Evolutionary conservation across 2,329 filamentous ascomycete species (phyloP), one percentile per base, ranked within the genome.

Genomic region (Zymoseptoria crescenta): DNA sequence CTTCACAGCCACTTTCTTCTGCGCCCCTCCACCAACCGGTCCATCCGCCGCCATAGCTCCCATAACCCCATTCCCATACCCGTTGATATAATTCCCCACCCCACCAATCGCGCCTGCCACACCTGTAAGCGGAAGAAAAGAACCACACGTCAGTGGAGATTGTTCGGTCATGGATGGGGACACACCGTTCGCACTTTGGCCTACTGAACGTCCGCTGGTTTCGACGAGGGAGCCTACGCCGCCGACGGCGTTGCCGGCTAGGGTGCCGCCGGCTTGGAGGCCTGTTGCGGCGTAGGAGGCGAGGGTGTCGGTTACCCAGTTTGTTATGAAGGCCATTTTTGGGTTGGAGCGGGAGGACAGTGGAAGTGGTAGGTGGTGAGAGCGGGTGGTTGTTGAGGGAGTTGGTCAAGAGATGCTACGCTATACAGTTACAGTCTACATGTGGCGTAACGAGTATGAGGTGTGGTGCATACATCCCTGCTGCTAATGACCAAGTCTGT

Each of bases 221-320:
- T 73, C 71, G 27, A 74, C 69, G 55, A 72, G 49, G 27, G 59
- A 65, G 16, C 72, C 72, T 13, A 70, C 69, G 28, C 71, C 70
- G 41, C 69, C 70, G 4, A 74, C 73, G n/a, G 71, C 67, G 57
- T 73, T 73, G 29, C 73, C 73, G 6, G 73, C 73, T 35, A 74
- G 55, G n/a, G 64, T 72, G 35, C 72, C 73, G 24, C 70, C 72
- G 13, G 71, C 71, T 58, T 73, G 69, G 24, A 74, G 67, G 54
- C 69, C 72, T 3, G 68, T 71, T 48, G 64, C 64, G 27, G 72
- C 62, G 61, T 69, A 69, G 59, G 65, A 66, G 50, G 66, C 64
- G 49, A 71, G 69, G 55, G 66, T 70, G 59, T 72, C 68, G 41
- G 64, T 57, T n/a, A 68, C 67, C 65, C 69, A 68, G 56, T 71